Base-by-base conservation (phyloP, 1,284 basidiomycete species). In the Microbotryum saponariae region DNA sequence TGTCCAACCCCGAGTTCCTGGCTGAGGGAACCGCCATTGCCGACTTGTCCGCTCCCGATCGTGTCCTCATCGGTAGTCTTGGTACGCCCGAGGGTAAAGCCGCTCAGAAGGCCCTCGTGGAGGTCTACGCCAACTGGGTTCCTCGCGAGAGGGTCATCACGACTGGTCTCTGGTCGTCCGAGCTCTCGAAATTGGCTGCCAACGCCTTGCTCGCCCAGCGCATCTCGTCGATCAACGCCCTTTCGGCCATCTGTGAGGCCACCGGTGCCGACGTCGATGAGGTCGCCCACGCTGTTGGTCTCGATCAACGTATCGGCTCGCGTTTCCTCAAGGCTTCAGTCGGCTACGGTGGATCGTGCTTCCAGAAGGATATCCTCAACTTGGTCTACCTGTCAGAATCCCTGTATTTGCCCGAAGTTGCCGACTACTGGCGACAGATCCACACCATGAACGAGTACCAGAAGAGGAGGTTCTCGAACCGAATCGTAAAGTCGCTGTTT, bases 361-460 rank as follows among this genome's bases (percentile, higher is more conserved):
- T 99, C 88, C 92, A 97, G 79, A 96, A 96, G 78, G 94, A 98
- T 76, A 97, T 98, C 75, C 85, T 98, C 72, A 99, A 98, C 81
- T 81, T 99, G 63, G 94, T 97, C 57, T 99, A 99, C 80, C 83
- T 97, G 47, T 88, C 85, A 74, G 92, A 97, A 80, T 91, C 87
- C 67, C 79, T 93, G 63, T 90, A 97, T 77, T 81, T 99, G 58
- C 91, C 91, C 53, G 89, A 96, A 77, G 94, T 99, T n/a, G 93
- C 93, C 51, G 88, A 87, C 48, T 99, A 99, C 82, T 99, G 94
- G 94, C 71, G 72, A 55, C 76, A 77, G 65, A 91, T 97, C 52
- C 90, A 93, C 49, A 86, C 89, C 73, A 88, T 96, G 87, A 96
- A 96, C 78, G 91, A 96, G 78, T 88, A 94, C 78, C 92, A 97